Evolutionary conservation across 75 land plant species (phyloP), one percentile per base, ranked within the genome.

Genomic region (Cupressus sempervirens): DNA sequence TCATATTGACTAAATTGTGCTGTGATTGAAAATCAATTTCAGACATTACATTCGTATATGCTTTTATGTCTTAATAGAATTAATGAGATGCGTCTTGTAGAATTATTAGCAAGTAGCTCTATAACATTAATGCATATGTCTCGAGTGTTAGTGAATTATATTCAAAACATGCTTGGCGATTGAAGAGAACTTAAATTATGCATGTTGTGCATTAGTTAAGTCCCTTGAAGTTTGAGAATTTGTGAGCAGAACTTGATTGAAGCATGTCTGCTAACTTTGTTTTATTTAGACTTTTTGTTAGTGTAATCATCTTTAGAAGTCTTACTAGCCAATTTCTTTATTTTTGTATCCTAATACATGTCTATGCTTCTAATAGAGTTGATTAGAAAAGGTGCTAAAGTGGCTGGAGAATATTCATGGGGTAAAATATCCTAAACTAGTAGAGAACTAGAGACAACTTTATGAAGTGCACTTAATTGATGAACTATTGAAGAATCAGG

Each of bases 211-310:
- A 74, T 40, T 54, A 80, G 32, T 82, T 87, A 54, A 83, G 83
- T 88, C 89, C 89, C 45, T 72, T 88, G 36, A 88, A 87, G 73
- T 89, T 82, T 34, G 74, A 89, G 68, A 87, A 88, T 16, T n/a
- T n/a, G n/a, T n/a, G n/a, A n/a, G n/a, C n/a, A n/a, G n/a, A n/a
- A n/a, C n/a, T n/a, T n/a, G n/a, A n/a, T n/a, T n/a, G n/a, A n/a
- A n/a, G n/a, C n/a, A n/a, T n/a, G n/a, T n/a, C n/a, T n/a, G n/a
- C n/a, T n/a, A n/a, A n/a, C n/a, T n/a, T n/a, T n/a, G n/a, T n/a
- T n/a, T n/a, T n/a, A n/a, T n/a, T n/a, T n/a, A n/a, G n/a, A n/a
- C n/a, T n/a, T n/a, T n/a, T n/a, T n/a, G n/a, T n/a, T n/a, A n/a
- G n/a, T 67, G 16, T 80, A 7, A 34, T 83, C 36, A 35, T 36